phyloP scores from a whole-genome alignment of 306 rosid species.

The Abrus pulchellus region DNA sequence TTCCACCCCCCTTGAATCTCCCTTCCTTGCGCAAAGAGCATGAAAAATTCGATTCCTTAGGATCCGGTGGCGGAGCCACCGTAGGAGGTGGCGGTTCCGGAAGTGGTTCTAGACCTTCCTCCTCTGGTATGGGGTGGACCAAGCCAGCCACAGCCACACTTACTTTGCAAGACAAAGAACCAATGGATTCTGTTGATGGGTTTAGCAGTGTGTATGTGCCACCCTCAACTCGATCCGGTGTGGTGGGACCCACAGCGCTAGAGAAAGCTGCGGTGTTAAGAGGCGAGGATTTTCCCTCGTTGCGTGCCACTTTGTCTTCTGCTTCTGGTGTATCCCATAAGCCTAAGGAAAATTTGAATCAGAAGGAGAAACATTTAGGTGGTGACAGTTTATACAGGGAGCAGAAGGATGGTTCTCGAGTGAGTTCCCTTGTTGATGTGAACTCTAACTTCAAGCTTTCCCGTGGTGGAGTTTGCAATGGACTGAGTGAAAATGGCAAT shows the following conservation, averaged over 20 bases:
- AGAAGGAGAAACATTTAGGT: constrained; percentile 57
- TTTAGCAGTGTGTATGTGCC: constrained; percentile 30
- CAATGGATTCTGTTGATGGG: constrained; percentile 49
- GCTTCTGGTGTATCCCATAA: constrained; percentile 24
- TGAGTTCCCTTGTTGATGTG: constrained; percentile 44
- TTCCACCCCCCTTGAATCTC: constrained; percentile 98
- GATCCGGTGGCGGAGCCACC: constrained; percentile 66
- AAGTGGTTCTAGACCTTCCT: constrained; percentile 76
- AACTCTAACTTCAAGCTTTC: constrained; percentile 56
- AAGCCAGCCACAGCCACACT: constrained; percentile 55
- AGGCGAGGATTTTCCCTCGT: constrained; percentile 96
- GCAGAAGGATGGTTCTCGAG: constrained; percentile 50
- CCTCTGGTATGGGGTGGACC: constrained; percentile 93
- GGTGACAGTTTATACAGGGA: constrained; percentile 59
- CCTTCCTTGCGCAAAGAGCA: constrained; percentile 93
- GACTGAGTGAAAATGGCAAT: constrained; percentile 46
- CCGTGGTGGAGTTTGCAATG: constrained; percentile 27
- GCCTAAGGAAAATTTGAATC: constrained; percentile 62
- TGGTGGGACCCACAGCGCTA: constrained; percentile 41
- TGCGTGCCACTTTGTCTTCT: constrained; percentile 79
- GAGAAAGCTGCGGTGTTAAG: constrained; percentile 65
- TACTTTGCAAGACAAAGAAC: no score
- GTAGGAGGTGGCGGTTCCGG: constrained; percentile 71
- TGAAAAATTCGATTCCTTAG: constrained; percentile 81
- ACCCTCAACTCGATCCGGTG: constrained; percentile 31